A percentile compares a stretch with the other conserved stretches of the same genome.
Evolutionary conservation across 2,329 filamentous ascomycete species (phyloP).

Genomic region (Colletotrichum tropicale): DNA sequence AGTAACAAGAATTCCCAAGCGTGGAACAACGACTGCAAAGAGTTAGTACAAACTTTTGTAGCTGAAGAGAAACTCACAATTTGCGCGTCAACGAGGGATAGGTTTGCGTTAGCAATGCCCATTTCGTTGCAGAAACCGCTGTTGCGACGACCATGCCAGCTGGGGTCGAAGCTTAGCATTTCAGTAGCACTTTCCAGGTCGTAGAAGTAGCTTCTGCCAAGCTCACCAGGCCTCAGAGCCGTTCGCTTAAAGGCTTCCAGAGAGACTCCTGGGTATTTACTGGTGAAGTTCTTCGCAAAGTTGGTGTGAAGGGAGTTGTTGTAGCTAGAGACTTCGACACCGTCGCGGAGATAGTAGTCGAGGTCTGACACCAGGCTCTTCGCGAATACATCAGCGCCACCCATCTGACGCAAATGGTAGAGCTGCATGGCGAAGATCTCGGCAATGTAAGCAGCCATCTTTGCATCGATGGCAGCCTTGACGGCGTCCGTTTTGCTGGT

Average conservation of each 20-base stretch:
- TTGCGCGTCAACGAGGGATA: slow-evolving; percentile 92
- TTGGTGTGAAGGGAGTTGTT: slow-evolving; percentile 88
- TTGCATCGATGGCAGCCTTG: slow-evolving; percentile 65
- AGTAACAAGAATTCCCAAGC: slow-evolving; percentile 89
- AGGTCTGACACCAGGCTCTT: slow-evolving; percentile 76
- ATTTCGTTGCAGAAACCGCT: slow-evolving; percentile 85
- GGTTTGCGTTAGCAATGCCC: slow-evolving; percentile 83
- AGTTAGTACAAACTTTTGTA: slow-evolving; percentile 25
- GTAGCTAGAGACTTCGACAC: slow-evolving; percentile 79
- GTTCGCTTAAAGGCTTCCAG: slow-evolving; percentile 85
- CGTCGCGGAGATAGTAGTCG: slow-evolving; percentile 80
- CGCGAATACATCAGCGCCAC: slow-evolving; percentile 68
- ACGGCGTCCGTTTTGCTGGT: slow-evolving; percentile 60
- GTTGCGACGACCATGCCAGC: slow-evolving; percentile 73
- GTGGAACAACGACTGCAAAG: slow-evolving; percentile 72
- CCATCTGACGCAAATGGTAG: slow-evolving; percentile 81
- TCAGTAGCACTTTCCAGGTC: slow-evolving; percentile 76
- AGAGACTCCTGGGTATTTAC: slow-evolving; percentile 74
- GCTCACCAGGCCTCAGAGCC: slow-evolving; percentile 63
- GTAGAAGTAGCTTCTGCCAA: slow-evolving; percentile 85
- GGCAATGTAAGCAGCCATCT: slow-evolving; percentile 80
- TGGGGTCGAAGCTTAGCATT: slow-evolving; percentile 77
- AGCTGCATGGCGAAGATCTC: slow-evolving; percentile 92
- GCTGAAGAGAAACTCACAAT: slow-evolving; percentile 61
- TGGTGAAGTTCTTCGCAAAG: slow-evolving; percentile 82